phyloP scores from a whole-genome alignment of 139 green algal genomes.

The Penium margaritaceum region DNA sequence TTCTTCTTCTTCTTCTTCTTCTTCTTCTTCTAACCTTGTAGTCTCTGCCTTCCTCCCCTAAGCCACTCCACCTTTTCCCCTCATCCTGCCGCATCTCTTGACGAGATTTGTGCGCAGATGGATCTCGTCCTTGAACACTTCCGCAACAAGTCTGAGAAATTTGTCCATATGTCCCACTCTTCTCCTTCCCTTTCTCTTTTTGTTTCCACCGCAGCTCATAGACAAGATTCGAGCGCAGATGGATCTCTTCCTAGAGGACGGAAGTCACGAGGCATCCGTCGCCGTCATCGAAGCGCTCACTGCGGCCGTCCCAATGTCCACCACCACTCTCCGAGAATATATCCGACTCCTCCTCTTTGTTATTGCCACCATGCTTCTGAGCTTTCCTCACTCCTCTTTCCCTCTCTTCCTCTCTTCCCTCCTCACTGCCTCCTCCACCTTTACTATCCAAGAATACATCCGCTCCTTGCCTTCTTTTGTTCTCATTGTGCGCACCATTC shows the following conservation, averaged over 20 bases:
- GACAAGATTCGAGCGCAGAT: slow-evolving; percentile 45
- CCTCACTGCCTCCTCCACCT: neutral
- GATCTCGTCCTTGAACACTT: no score
- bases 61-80: no score
- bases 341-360: slow-evolving; percentile 1
- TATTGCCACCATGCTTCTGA: neutral
- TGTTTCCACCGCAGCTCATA: slow-evolving; percentile 33
- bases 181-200: neutral
- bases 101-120: no score
- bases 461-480: neutral
- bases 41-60: no score
- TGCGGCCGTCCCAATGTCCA: slow-evolving; percentile 21
- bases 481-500: neutral
- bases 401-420: no score
- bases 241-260: slow-evolving; percentile 42
- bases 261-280: slow-evolving; percentile 33
- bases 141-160: no score
- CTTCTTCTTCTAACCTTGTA: no score
- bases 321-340: slow-evolving; percentile 27
- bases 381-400: neutral
- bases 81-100: no score
- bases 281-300: slow-evolving; percentile 38
- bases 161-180: neutral
- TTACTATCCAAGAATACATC: neutral
- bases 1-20: no score